phyloP scores from a whole-genome alignment of 2,329 filamentous ascomycete genomes.

The Epichloe scottii region DNA sequence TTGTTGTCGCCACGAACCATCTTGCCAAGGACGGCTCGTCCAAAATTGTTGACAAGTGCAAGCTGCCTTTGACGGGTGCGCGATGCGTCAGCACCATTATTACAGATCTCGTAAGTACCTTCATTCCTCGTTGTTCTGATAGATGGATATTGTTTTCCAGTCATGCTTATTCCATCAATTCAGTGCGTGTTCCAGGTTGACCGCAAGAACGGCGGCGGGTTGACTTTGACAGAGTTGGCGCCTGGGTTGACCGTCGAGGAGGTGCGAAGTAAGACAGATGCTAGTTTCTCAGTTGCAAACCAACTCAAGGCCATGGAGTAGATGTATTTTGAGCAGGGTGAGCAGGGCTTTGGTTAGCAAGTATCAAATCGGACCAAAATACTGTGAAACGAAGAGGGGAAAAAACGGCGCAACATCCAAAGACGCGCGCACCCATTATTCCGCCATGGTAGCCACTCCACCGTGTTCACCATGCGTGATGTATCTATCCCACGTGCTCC shows the following conservation, averaged over 20 bases:
- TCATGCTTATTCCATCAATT: conserved; percentile 4
- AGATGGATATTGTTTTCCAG: too few relatives aligned
- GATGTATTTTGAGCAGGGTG: not conserved
- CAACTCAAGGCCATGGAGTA: conserved; percentile 37
- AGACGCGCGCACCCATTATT: too few relatives aligned
- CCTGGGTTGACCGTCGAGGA: conserved; percentile 57
- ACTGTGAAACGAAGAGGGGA: too few relatives aligned
- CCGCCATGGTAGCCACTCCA: too few relatives aligned
- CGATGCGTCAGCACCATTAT: conserved; percentile 60
- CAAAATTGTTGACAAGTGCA: conserved; percentile 54
- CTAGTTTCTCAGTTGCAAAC: conserved; percentile 50
- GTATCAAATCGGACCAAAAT: too few relatives aligned
- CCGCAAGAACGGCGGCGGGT: conserved; percentile 38
- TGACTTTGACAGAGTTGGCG: conserved; percentile 60
- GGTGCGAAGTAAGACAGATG: conserved; percentile 56
- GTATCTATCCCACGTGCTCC: not conserved
- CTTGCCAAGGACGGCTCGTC: conserved; percentile 54
- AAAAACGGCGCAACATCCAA: too few relatives aligned
- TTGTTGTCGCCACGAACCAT: conserved; percentile 59
- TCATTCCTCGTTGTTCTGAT: not conserved
- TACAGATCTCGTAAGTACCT: conserved; percentile 51
- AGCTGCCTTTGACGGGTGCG: conserved; percentile 52
- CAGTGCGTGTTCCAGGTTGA: conserved; percentile 61
- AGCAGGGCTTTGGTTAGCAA: too few relatives aligned
- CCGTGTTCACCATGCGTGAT: not conserved